These are phyloP conservation scores for Polygonum aviculare DNA, from an alignment of 148 eudicot species.

Conservation along the genomic window DNA sequence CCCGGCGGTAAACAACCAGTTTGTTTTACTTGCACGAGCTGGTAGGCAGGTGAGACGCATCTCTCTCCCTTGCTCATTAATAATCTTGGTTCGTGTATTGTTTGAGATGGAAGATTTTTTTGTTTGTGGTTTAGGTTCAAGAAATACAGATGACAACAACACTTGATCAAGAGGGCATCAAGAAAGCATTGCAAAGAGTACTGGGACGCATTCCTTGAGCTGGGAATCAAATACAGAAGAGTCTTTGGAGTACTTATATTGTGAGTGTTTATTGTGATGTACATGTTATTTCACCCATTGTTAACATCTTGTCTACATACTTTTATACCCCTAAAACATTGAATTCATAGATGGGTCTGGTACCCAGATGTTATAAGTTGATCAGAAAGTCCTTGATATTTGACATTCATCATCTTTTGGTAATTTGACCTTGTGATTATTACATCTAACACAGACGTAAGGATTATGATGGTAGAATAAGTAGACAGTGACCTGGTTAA, in stretches of 20 bases:
- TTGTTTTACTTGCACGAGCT: constrained; percentile 88
- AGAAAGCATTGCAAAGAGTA: constrained; percentile 68
- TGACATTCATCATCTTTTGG: background rate
- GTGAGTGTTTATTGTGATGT: background rate
- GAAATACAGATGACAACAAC: constrained; percentile 79
- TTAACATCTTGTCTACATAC: background rate
- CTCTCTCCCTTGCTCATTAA: background rate
- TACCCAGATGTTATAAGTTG: background rate
- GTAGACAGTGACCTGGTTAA: background rate
- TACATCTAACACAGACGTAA: background rate
- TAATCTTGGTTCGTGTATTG: background rate
- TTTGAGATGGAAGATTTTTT: background rate
- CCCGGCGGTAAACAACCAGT: constrained; percentile 52
- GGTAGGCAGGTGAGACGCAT: constrained; percentile 57
- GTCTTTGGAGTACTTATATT: background rate
- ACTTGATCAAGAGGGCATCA: constrained; percentile 91
- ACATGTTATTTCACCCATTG: background rate
- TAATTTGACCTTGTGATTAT: background rate
- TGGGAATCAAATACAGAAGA: background rate
- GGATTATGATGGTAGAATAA: no score
- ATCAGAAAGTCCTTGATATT: background rate
- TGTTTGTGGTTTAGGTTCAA: constrained; percentile 50
- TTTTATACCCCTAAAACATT: background rate
- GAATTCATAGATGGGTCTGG: background rate
- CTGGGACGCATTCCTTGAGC: constrained; percentile 76